These are phyloP conservation scores for Vanrija pseudolonga DNA, from an alignment of 1,284 basidiomycete species.

Conservation along the genomic window DNA sequence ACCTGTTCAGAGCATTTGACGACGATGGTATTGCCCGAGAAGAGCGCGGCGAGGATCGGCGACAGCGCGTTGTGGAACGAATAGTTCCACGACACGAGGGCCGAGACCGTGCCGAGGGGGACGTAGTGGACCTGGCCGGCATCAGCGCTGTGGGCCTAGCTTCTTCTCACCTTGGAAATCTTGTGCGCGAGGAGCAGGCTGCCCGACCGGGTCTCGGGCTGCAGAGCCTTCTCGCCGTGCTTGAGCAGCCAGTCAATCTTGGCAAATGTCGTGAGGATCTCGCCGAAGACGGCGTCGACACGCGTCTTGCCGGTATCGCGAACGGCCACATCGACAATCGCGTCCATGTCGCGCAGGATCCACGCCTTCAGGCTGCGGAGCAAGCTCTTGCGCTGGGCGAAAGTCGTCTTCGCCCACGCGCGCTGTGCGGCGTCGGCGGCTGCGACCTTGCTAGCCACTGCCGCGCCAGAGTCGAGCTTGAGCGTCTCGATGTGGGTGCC, in stretches of 20 bases:
- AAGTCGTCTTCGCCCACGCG: constrained; percentile 67
- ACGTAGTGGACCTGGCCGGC: constrained; percentile 72
- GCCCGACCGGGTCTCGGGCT: constrained; percentile 65
- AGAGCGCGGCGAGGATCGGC: constrained; percentile 83
- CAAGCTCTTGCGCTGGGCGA: constrained; percentile 71
- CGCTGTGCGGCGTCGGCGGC: constrained; percentile 66
- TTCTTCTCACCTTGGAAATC: constrained; percentile 48
- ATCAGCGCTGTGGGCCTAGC: constrained; percentile 14
- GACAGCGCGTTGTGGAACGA: constrained; percentile 88
- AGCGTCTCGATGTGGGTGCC: constrained; percentile 53
- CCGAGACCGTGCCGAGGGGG: constrained; percentile 88
- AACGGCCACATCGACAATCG: constrained; percentile 81
- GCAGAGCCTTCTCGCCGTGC: constrained; percentile 70
- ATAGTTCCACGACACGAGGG: constrained; percentile 77
- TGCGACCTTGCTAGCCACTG: constrained; percentile 68
- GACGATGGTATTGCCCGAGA: constrained; percentile 84
- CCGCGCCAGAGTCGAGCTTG: constrained; percentile 62
- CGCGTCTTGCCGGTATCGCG: constrained; percentile 95
- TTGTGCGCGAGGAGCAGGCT: constrained; percentile 85
- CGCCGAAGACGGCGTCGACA: constrained; percentile 86
- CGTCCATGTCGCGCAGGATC: constrained; percentile 72
- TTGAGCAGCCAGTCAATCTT: constrained; percentile 75
- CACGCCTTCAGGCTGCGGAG: constrained; percentile 82
- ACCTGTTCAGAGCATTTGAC: constrained; percentile 92
- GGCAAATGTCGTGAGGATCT: constrained; percentile 80